Conservation (phyloP, 805 yeast species). For the Nakazawaea siamensis region DNA sequence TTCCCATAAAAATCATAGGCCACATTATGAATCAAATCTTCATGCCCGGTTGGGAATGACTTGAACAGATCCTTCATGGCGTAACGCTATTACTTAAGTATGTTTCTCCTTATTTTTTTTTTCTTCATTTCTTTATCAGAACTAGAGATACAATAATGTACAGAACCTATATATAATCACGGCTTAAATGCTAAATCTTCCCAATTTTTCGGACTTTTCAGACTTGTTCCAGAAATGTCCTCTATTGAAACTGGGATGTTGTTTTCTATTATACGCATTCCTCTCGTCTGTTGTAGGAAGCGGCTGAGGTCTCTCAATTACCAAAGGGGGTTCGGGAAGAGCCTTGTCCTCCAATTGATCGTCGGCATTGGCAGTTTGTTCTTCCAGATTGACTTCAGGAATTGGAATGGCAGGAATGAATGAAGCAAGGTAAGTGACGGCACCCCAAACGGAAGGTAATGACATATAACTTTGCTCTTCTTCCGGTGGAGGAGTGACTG, state of each 20-base stretch:
- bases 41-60: slow-evolving; percentile 86
- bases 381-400: neutral
- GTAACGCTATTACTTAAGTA: too few species aligned
- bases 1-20: slow-evolving; percentile 91
- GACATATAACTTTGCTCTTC: too few species aligned
- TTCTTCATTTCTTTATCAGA: too few species aligned
- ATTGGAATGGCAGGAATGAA: slow-evolving; percentile 8
- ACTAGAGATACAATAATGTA: too few species aligned
- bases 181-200: neutral
- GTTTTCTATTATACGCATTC: neutral
- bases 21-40: slow-evolving; percentile 84
- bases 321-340: too few species aligned
- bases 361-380: neutral
- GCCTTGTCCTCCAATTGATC: neutral
- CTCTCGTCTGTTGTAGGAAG: neutral
- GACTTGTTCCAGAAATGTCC: neutral
- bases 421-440: slow-evolving; percentile 8
- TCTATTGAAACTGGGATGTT: neutral
- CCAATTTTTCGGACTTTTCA: neutral
- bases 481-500: too few species aligned
- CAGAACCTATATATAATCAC: too few species aligned
- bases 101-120: too few species aligned
- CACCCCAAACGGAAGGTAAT: slow-evolving; percentile 7
- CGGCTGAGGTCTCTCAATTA: neutral
- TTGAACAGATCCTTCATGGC: slow-evolving; percentile 30